Evolutionary conservation across 2,329 filamentous ascomycete genomes (phyloP).

Genomic region (Cytospora piceicola): DNA sequence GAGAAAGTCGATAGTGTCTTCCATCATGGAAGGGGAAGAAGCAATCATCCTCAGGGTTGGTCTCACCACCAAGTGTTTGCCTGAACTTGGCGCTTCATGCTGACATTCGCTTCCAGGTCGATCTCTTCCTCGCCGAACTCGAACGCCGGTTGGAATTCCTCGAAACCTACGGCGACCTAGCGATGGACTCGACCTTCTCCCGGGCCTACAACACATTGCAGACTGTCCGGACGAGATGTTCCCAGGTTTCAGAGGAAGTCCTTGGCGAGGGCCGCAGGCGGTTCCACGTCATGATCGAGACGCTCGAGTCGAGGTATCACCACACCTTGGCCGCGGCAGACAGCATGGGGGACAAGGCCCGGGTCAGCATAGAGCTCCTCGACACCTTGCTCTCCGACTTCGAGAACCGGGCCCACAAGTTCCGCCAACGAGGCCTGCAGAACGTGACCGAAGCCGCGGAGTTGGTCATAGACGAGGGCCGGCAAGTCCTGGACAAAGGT

Average conservation of each 20-base stretch:
- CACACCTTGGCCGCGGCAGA: constrained; percentile 83
- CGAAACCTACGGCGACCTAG: constrained; percentile 83
- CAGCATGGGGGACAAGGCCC: constrained; percentile 88
- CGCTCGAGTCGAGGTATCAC: constrained; percentile 84
- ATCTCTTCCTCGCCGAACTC: constrained; percentile 82
- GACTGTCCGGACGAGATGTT: constrained; percentile 85
- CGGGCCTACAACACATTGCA: constrained; percentile 85
- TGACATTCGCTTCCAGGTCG: constrained; percentile 56
- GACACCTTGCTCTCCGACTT: constrained; percentile 85
- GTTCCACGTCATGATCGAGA: constrained; percentile 89
- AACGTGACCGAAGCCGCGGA: constrained; percentile 66
- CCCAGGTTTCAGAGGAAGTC: constrained; percentile 85
- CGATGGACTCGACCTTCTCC: constrained; percentile 81
- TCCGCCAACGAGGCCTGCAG: constrained; percentile 75
- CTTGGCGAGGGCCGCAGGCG: constrained; percentile 84
- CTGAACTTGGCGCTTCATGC: constrained; percentile 16
- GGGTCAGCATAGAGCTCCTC: constrained; percentile 83
- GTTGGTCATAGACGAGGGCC: constrained; percentile 76
- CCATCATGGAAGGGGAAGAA: constrained; percentile 67
- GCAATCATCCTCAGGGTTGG: constrained; percentile 60
- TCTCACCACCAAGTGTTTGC: not conserved
- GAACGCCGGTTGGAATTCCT: constrained; percentile 86
- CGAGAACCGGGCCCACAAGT: constrained; percentile 78
- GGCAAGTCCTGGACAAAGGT: constrained; percentile 79
- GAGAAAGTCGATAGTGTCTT: constrained; percentile 62